Evolutionary conservation across 768 basidiomycete species (phyloP), one percentile per base, ranked within the genome.

Genomic region (Naganishia vishniacii): DNA sequence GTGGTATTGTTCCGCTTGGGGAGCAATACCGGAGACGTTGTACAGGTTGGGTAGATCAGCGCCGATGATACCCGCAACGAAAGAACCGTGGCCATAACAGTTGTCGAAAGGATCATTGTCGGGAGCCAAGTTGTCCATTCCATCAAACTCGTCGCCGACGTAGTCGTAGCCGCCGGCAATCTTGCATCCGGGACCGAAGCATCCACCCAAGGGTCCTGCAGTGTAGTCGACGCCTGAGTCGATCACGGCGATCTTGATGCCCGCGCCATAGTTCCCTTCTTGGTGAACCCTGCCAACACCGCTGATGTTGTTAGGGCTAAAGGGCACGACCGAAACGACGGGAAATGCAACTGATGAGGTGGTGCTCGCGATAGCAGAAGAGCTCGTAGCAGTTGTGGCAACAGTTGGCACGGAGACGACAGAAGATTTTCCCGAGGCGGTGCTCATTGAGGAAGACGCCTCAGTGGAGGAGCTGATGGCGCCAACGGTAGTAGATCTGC

Each of bases 21-120:
- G 86, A 2, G 87, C 86, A 42, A 86, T 86, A 61, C 88, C 88
- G 49, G 83, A 84, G 70, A 88, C 83, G 75, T 84, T 84, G 79
- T 83, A 86, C 37, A 73, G 70, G 70, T 87, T 88, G 48, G 78
- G 81, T 0, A 83, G 82, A 65, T 84, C 77, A 18, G 84, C 84
- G 15, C 61, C 56, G 60, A 86, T 81, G 70, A 86, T 86, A 13
- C 85, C 86, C 75, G 73, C 71, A 40, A 72, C 71, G 61, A 74
- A 71, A 25, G 78, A 71, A 1, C 79, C 78, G 64, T 79, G 78
- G 6, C 68, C 67, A 56, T 71, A 70, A 61, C 75, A 76, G 29
- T 68, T 62, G 65, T 77, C 77, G 47, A 71, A 68, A 13, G 77
- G 77, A 59, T 77, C 76, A 29, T 53, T 59, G 44, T 74, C 72